Conservation (phyloP, 2,329 filamentous ascomycete genomes). For the Botryotinia narcissicola region DNA sequence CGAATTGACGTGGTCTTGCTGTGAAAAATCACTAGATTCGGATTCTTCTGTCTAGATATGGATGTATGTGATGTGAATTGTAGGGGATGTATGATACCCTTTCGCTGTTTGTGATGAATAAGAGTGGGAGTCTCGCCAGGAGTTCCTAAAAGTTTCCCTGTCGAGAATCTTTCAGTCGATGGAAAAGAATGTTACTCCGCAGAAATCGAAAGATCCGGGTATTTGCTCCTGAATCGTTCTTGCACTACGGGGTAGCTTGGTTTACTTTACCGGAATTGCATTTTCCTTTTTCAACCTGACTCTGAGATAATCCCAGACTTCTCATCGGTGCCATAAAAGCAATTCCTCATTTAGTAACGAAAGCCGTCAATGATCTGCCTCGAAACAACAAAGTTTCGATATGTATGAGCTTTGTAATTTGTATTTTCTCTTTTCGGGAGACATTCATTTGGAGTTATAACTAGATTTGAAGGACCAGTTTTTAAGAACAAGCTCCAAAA, state of each 20-base stretch:
- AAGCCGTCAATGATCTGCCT: conserved; percentile 16
- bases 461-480: background rate
- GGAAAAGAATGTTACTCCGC: background rate
- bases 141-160: background rate
- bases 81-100: background rate
- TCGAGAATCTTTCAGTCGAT: background rate
- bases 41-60: background rate
- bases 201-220: conserved; percentile 15
- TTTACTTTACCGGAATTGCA: background rate
- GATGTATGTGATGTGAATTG: background rate
- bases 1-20: background rate
- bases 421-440: background rate
- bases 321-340: background rate
- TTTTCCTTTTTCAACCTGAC: background rate
- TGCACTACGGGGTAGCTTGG: background rate
- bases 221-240: background rate
- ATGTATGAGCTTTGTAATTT: background rate
- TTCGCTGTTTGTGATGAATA: conserved; percentile 6
- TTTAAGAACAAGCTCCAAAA: conserved; percentile 13
- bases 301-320: background rate
- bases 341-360: conserved; percentile 5
- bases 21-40: background rate
- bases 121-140: background rate
- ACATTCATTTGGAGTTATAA: conserved; percentile 13
- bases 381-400: background rate